phyloP scores from a whole-genome alignment of 2,329 filamentous ascomycete genomes.

The Fusarium sororula region DNA sequence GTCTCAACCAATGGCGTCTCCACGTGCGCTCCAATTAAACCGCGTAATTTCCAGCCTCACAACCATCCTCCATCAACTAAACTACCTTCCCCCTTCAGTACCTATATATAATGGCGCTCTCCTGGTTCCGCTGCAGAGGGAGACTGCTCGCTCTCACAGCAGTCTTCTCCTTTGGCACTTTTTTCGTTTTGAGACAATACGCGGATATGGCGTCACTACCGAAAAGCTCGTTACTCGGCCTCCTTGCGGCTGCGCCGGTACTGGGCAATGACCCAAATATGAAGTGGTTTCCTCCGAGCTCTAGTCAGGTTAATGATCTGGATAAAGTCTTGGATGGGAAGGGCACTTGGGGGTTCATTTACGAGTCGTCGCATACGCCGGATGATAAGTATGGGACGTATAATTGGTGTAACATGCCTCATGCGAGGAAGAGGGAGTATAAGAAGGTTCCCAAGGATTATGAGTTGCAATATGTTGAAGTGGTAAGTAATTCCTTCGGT shows the following conservation, averaged over 20 bases:
- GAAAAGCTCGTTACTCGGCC: constrained; percentile 13
- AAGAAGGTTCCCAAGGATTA: constrained; percentile 62
- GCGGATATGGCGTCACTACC: constrained; percentile 21
- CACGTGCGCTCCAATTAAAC: constrained; percentile 32
- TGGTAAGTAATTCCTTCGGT: constrained; percentile 58
- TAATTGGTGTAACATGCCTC: constrained; percentile 91
- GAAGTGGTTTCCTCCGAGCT: constrained; percentile 66
- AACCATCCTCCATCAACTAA: neutral
- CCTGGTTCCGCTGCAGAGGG: constrained; percentile 9
- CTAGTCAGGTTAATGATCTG: constrained; percentile 69
- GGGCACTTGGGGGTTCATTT: constrained; percentile 79
- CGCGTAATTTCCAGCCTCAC: constrained; percentile 15
- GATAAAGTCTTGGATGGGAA: constrained; percentile 62
- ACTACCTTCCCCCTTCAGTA: neutral
- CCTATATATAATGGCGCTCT: constrained; percentile 20
- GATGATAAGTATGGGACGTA: constrained; percentile 68
- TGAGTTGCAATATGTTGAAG: constrained; percentile 77
- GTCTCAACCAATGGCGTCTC: constrained; percentile 21
- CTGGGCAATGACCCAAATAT: constrained; percentile 48
- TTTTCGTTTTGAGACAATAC: constrained; percentile 20
- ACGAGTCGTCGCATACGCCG: constrained; percentile 70
- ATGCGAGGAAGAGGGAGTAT: constrained; percentile 76
- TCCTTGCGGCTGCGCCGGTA: constrained; percentile 21
- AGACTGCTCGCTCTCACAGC: constrained; percentile 4
- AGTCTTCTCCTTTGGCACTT: neutral